Percentiles rank a stretch among this genome's conserved stretches.
Conservation (phyloP, 345 rosid genomes). For the Bruguiera gymnorhiza region DNA sequence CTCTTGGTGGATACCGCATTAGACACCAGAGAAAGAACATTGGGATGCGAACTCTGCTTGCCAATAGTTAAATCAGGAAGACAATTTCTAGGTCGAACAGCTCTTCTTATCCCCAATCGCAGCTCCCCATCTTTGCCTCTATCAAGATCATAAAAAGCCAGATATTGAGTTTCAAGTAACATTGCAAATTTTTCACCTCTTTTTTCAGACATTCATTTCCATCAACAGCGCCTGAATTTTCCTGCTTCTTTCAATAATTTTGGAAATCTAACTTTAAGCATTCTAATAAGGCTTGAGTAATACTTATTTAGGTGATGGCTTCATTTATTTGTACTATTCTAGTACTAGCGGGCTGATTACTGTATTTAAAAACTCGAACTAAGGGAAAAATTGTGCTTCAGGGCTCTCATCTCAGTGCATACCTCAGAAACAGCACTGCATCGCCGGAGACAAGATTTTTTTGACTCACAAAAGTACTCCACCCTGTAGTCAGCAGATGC, state of each 20-base stretch:
- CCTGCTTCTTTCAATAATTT: not conserved
- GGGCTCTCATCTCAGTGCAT: slow-evolving; percentile 15
- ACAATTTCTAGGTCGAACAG: slow-evolving; percentile 61
- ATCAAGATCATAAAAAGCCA: slow-evolving; percentile 14
- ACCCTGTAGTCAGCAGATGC: slow-evolving; percentile 94
- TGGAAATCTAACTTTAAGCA: not conserved
- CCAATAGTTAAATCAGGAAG: slow-evolving; percentile 63
- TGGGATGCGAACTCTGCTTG: slow-evolving; percentile 50
- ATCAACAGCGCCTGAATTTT: not conserved
- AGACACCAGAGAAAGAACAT: slow-evolving; percentile 57
- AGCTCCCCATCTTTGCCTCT: slow-evolving; percentile 80
- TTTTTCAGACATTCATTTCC: not conserved
- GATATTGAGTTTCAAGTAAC: not conserved
- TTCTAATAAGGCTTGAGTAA: not conserved
- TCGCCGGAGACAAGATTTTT: slow-evolving; percentile 92
- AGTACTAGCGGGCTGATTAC: not conserved
- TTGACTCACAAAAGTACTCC: slow-evolving; percentile 91
- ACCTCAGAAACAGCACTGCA: slow-evolving; percentile 91
- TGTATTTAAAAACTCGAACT: not conserved
- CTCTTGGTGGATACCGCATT: slow-evolving; percentile 63
- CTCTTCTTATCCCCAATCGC: slow-evolving; percentile 81
- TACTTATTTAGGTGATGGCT: not conserved
- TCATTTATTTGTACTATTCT: not conserved
- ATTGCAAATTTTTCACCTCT: not conserved
- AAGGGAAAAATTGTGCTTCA: not conserved